Evolutionary conservation across 768 basidiomycete genomes (phyloP), one percentile per base, ranked within the genome.

Genomic region (Kwoniella botswanensis): DNA sequence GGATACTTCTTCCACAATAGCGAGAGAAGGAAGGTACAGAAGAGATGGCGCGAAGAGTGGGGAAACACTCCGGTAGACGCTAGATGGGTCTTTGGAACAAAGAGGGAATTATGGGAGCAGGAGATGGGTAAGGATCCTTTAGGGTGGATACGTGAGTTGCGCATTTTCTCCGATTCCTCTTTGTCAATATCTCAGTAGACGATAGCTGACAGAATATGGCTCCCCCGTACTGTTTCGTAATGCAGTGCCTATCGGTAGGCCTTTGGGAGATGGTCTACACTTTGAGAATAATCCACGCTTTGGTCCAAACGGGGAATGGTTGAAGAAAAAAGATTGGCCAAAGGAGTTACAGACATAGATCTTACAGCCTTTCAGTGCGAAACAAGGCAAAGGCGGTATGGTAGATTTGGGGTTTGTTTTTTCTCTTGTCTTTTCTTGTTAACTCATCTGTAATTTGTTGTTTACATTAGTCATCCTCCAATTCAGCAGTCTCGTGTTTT

Each of bases 71-170:
- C 86, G 7, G 88, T 86, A 41, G 94, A 95, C 78, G 93, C 91
- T 0, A 83, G 95, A 7, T 98, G 94, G 94, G 93, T 91, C 89
- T 83, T 88, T 44, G 94, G 92, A 29, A 88, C 86, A 72, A 70
- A 75, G 56, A 82, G 86, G 60, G 85, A 84, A 54, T 90, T 90
- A 73, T 97, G 94, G 94, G 87, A 88, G 74, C 88, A 88, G 60
- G 90, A 91, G 55, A 96, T 98, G 93, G 94, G 94, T 10, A 83
- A 75, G 43, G 87, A 85, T 68, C 82, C 83, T 66, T 86, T 87
- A 81, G 88, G 89, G 50, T 97, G 94, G 94, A 86, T 94, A 72
- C 84, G 94, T 95, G 82, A 88, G 83, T 79, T 9, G 11, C 11
- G 18, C 22, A 10, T 15, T 22, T 63, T 21, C 6, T 15, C 50